Evolutionary conservation across 1,284 basidiomycete genomes (phyloP), one percentile per base, ranked within the genome.

Genomic region (Moesziomyces antarcticus): DNA sequence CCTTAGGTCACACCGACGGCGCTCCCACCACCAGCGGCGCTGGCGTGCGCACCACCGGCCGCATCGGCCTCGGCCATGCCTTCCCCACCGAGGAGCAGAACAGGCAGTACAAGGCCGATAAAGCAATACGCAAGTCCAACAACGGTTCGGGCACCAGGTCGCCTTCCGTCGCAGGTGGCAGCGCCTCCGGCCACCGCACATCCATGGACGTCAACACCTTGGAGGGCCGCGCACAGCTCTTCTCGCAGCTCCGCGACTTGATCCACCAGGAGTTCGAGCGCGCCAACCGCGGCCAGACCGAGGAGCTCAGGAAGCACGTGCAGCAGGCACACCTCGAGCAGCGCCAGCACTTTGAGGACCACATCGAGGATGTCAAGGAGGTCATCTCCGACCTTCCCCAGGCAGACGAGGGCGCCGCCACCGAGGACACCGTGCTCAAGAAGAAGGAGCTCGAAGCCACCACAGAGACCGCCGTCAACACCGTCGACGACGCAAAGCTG

Each of bases 191-290:
- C 3, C 56, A 56, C 25, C 59, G 63, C 9, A 27, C 50, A 1
- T 62, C 60, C 16, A 72, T 69, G 65, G 65, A 68, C 35, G 65
- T 72, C 52, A 72, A 69, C 55, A 65, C 69, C 1, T 2, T 53
- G n/a, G 60, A 75, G 18, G 69, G 69, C 10, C 59, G 69, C 35
- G 27, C 62, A n/a, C 60, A 58, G 33, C 56, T 68, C 30, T 67
- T 75, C 40, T 22, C 47, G 10, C 73, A 72, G 45, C 43, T 67
- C 16, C 60, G 65, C 8, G 68, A 68, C n/a, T 56, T 75, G 14
- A 73, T 78, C 24, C 76, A 75, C 51, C 70, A 78, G 6, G 76
- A 78, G 24, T 69, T 78, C 18, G 50, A 50, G 14, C 56, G 56
- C n/a, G 76, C 55, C 21, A 73, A 73, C 40, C 60, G 58, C 9